Conservation (phyloP, 192 early-diverging fungal species). For the Coemansia sp. region DNA sequence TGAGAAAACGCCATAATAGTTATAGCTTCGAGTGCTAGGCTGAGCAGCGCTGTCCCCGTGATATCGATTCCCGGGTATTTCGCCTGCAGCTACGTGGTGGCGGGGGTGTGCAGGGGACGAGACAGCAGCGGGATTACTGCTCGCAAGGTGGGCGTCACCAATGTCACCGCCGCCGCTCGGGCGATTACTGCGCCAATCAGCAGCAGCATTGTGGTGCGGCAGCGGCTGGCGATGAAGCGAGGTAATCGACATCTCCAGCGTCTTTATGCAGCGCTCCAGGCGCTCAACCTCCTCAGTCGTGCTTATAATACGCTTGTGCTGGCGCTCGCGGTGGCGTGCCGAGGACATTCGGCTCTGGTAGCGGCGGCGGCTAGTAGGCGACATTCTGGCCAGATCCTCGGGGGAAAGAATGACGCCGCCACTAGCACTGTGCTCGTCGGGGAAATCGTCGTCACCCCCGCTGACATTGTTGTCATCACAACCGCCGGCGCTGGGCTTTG, state of each 20-base stretch:
- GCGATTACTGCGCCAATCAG: neutral
- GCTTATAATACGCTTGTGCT: conserved; percentile 10
- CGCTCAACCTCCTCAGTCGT: neutral
- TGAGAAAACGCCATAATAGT: too few species aligned
- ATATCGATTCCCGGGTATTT: neutral
- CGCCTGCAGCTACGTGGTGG: neutral
- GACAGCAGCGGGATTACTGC: neutral
- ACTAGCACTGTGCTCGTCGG: neutral
- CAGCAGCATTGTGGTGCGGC: neutral
- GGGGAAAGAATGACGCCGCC: neutral
- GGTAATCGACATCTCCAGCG: neutral
- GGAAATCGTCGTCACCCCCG: neutral
- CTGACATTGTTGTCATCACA: neutral
- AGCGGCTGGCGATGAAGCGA: neutral
- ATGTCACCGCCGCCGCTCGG: neutral
- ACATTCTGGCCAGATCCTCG: conserved; percentile 9
- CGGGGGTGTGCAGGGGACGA: neutral
- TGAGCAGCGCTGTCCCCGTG: neutral
- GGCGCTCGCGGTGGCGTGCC: conserved; percentile 15
- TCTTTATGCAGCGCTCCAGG: neutral
- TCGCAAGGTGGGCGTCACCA: neutral
- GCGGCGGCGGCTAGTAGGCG: conserved; percentile 10
- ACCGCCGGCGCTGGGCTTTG: neutral
- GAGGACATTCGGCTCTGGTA: conserved; percentile 19
- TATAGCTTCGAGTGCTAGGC: too few species aligned